phyloP scores from a whole-genome alignment of 2,329 filamentous ascomycete species.

The Colletotrichum acutatum region DNA sequence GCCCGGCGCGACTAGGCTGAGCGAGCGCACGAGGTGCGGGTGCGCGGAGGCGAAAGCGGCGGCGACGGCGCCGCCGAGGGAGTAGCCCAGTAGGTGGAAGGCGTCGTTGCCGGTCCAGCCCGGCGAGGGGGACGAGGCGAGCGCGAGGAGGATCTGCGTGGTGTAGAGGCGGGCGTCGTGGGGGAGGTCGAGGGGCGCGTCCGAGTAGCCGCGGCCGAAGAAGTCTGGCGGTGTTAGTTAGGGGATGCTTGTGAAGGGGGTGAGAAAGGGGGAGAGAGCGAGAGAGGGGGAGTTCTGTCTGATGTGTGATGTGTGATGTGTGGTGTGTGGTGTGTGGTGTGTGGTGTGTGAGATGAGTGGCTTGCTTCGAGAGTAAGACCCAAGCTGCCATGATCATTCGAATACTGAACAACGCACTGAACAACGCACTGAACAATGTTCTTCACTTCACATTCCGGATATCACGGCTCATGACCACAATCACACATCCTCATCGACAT shows the following conservation, averaged over 20 bases:
- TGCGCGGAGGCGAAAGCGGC: conserved; percentile 78
- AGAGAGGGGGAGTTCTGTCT: not conserved
- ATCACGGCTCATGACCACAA: no score
- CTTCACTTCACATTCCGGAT: not conserved
- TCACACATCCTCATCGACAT: not conserved
- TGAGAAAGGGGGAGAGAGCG: not conserved
- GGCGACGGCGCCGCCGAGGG: conserved; percentile 79
- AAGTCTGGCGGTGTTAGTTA: conserved; percentile 61
- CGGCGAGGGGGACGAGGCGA: conserved; percentile 69
- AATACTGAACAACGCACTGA: not conserved
- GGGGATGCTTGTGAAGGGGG: not conserved
- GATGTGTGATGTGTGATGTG: not conserved
- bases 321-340: not conserved
- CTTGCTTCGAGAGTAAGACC: not conserved
- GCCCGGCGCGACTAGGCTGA: conserved; percentile 74
- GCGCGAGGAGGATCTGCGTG: conserved; percentile 71
- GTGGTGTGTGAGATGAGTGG: not conserved
- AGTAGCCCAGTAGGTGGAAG: conserved; percentile 83
- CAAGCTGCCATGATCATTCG: not conserved
- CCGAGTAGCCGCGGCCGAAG: conserved; percentile 82
- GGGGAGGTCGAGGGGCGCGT: conserved; percentile 68
- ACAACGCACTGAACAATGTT: not conserved
- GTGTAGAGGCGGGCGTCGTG: conserved; percentile 74
- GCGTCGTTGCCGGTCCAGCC: conserved; percentile 62
- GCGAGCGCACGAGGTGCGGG: conserved; percentile 69